Percentiles rank a stretch among this genome's conserved stretches.
Evolutionary conservation across 306 rosid genomes (phyloP).

Genomic region (Corylus heterophylla): DNA sequence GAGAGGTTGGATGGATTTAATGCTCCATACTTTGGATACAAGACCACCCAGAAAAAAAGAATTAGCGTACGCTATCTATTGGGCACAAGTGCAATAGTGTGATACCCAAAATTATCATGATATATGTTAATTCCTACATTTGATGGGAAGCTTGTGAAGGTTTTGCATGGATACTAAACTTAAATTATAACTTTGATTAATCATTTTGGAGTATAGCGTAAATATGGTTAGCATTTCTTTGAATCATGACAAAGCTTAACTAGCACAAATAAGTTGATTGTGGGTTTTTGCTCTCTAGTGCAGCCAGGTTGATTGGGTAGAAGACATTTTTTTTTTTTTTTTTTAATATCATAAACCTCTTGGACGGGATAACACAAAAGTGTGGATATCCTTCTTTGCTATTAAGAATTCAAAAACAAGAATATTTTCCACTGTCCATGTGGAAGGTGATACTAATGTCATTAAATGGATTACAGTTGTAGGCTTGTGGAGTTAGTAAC

Average conservation of each 20-base stretch:
- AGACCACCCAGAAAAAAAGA: neutral
- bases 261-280: neutral
- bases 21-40: neutral
- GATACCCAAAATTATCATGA: no score
- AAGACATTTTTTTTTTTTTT: neutral
- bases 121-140: no score
- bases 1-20: slow-evolving; percentile 1
- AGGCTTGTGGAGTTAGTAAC: neutral
- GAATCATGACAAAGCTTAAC: no score
- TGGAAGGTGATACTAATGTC: neutral
- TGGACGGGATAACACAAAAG: neutral
- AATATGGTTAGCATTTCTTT: no score
- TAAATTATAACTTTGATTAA: no score
- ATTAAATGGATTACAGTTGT: neutral
- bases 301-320: neutral
- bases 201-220: no score
- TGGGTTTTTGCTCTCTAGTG: neutral
- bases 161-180: no score
- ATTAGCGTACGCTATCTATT: neutral
- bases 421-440: neutral
- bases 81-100: neutral
- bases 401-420: slow-evolving; percentile 5
- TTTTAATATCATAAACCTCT: neutral
- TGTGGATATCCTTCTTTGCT: neutral
- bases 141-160: no score